Percentiles rank a stretch among this genome's conserved stretches.
These are phyloP conservation scores for Coelastrella sp. DNA, from an alignment of 139 green algal species.

Conservation along the genomic window DNA sequence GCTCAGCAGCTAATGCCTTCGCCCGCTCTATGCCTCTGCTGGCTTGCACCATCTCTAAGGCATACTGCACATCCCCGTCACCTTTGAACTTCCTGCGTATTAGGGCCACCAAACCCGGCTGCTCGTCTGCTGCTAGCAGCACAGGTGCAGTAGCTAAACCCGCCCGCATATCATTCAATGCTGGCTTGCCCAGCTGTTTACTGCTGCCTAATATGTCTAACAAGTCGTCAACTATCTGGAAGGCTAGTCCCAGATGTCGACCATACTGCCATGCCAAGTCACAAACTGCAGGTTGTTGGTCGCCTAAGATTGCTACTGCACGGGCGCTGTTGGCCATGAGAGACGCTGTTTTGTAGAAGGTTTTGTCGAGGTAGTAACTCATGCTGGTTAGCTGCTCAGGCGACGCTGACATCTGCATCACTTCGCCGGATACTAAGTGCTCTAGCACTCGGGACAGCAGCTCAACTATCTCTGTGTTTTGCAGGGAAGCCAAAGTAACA, in stretches of 20 bases:
- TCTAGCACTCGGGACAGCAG: constrained; percentile 95
- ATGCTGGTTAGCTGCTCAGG: constrained; percentile 78
- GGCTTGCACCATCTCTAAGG: constrained; percentile 68
- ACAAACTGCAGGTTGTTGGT: constrained; percentile 54
- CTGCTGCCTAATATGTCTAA: constrained; percentile 92
- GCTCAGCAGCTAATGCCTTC: constrained; percentile 80
- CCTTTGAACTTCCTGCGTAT: constrained; percentile 89
- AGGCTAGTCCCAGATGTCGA: constrained; percentile 94
- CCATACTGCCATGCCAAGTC: constrained; percentile 85
- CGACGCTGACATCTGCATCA: constrained; percentile 96
- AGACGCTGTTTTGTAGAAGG: constrained; percentile 97
- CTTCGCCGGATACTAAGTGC: constrained; percentile 96
- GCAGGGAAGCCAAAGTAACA: constrained; percentile 91
- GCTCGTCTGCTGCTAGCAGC: constrained; percentile 82
- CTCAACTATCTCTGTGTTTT: constrained; percentile 89
- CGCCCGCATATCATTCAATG: constrained; percentile 89
- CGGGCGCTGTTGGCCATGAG: constrained; percentile 95
- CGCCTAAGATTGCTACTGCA: constrained; percentile 86
- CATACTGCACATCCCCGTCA: constrained; percentile 82
- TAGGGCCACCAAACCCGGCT: constrained; percentile 71
- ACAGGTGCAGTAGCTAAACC: constrained; percentile 96
- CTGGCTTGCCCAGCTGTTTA: constrained; percentile 93
- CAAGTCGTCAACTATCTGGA: constrained; percentile 97
- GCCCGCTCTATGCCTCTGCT: constrained; percentile 81
- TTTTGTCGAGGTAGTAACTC: constrained; percentile 94